These are phyloP conservation scores for Ganoderma resinaceum DNA, from an alignment of 1,284 basidiomycete species.

Conservation along the genomic window DNA sequence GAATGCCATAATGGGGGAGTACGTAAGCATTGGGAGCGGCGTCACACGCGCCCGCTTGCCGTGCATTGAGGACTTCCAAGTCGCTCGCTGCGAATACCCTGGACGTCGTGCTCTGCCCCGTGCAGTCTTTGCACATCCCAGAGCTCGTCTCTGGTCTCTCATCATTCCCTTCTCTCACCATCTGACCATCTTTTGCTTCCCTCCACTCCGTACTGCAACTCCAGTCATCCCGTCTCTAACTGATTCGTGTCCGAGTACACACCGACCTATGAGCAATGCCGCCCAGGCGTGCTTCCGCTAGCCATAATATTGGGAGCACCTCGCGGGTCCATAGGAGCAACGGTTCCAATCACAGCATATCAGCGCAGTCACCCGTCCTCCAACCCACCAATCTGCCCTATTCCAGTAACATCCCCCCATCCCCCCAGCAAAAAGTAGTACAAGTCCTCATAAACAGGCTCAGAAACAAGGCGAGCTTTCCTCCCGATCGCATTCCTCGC, in stretches of 20 bases:
- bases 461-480: slow-evolving; percentile 64
- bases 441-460: slow-evolving; percentile 75
- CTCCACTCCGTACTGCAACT: slow-evolving; percentile 13
- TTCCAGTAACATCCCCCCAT: slow-evolving; percentile 38
- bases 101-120: slow-evolving; percentile 14
- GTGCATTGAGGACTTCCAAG: slow-evolving; percentile 9
- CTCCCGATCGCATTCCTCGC: slow-evolving; percentile 10
- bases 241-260: slow-evolving; percentile 7
- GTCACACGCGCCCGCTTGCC: slow-evolving; percentile 13
- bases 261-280: slow-evolving; percentile 43
- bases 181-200: slow-evolving; percentile 12
- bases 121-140: slow-evolving; percentile 13
- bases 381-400: slow-evolving; percentile 35
- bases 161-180: background rate
- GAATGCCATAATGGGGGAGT: slow-evolving; percentile 16
- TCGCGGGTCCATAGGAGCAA: slow-evolving; percentile 56
- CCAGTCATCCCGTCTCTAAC: background rate
- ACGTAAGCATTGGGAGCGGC: slow-evolving; percentile 24
- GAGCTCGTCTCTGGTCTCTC: slow-evolving; percentile 6
- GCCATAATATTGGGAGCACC: slow-evolving; percentile 39
- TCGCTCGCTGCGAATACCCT: slow-evolving; percentile 16
- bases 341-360: slow-evolving; percentile 55
- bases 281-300: slow-evolving; percentile 54
- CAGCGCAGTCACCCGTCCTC: slow-evolving; percentile 42
- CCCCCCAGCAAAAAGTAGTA: slow-evolving; percentile 77